Base-by-base conservation (phyloP, 1,284 basidiomycete species). In the Leccinum pachyderme region DNA sequence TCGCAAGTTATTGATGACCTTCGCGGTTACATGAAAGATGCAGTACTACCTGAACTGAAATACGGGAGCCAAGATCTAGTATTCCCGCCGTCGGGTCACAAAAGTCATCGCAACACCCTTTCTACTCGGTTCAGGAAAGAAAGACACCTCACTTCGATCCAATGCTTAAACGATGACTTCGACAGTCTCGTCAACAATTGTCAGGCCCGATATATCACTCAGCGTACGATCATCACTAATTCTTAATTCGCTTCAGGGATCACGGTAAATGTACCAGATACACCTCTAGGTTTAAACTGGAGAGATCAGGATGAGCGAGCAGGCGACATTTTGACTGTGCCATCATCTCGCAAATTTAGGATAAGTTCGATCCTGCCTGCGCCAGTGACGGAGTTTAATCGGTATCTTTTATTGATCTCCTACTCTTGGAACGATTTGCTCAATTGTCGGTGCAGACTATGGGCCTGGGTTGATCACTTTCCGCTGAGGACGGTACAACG, bases 401-500 rank as follows among this genome's bases (percentile, higher is more conserved):
- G 71, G 68, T 70, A 46, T 35, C 58, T 43, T 44, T 47, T 49
- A 18, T 39, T n/a, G 4, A 8, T 28, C 18, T 49, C n/a, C 18
- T 49, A 12, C 18, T 32, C 22, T 8, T 43, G 12, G 29, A 13
- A 43, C 29, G 7, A 39, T 46, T 44, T 37, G 4, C 56, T 49
- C 60, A 56, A 29, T 22, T 1, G 4, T 35, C 28, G 7, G 37
- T 49, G 2, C 46, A 80, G 77, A 29, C 60, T 77, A 7, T 63
- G 64, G 44, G 58, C 62, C 27, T 81, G 78, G 78, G 59, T 81
- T 35, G 63, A 67, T 44, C 65, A 72, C 45, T 73, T 73, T 35
- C 78, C 79, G 6, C 55, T 81, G 44, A 68, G 68, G 57, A 80
- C 79, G 0, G 68, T 69, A 2, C 72, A 78, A 51, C 70, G 76